phyloP scores from a whole-genome alignment of 257 asterid genomes.

The Agastache rugosa region DNA sequence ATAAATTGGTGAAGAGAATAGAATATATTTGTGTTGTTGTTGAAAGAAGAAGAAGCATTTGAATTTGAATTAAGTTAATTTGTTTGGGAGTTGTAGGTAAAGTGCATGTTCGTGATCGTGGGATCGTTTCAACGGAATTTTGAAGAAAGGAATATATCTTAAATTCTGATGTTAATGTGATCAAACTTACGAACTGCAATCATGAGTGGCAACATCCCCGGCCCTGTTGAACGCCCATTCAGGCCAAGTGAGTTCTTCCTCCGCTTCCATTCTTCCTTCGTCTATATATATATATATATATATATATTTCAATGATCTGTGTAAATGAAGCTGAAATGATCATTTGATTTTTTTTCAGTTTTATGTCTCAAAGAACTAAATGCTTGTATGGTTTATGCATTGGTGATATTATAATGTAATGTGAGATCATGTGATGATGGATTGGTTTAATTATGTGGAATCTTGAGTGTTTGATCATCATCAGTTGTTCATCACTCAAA shows the following conservation, averaged over 20 bases:
- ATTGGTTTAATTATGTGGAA: neutral
- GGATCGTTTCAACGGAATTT: slow-evolving; percentile 35
- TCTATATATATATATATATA: no score
- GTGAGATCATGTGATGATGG: neutral
- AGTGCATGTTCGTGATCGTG: slow-evolving; percentile 47
- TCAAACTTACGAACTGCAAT: slow-evolving; percentile 51
- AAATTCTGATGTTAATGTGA: slow-evolving; percentile 28
- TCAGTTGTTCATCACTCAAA: neutral
- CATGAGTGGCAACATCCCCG: slow-evolving; percentile 74
- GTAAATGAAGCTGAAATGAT: neutral
- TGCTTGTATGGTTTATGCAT: neutral
- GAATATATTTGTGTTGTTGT: neutral
- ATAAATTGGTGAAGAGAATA: neutral
- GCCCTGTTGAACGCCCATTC: slow-evolving; percentile 60
- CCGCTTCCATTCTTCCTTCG: no score
- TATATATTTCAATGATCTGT: neutral
- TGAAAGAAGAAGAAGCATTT: neutral
- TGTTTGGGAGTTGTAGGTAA: slow-evolving; percentile 39
- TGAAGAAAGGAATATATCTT: neutral
- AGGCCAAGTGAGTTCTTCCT: slow-evolving; percentile 57
- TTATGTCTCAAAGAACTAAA: neutral
- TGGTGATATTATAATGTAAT: neutral
- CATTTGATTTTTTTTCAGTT: neutral
- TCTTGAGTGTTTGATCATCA: neutral
- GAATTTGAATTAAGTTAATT: neutral